These are phyloP conservation scores for Colletotrichum somersetense DNA, from an alignment of 2,329 filamentous ascomycete genomes.

Conservation along the genomic window DNA sequence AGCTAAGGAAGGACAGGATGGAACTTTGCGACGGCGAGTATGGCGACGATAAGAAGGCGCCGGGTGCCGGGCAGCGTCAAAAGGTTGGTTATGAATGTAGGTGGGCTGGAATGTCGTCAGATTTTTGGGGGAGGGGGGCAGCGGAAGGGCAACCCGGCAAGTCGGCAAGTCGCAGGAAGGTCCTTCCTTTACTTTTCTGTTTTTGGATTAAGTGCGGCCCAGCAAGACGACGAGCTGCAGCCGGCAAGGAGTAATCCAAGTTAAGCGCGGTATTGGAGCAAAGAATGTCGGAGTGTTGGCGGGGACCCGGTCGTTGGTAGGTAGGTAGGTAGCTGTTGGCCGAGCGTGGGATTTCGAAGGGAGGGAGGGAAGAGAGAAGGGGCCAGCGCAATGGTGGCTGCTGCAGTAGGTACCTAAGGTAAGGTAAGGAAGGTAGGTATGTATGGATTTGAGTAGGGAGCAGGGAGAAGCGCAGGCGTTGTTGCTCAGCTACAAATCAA, in stretches of 20 bases:
- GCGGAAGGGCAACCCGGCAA: constrained; percentile 4
- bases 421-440: too few relatives aligned
- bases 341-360: not conserved
- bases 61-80: constrained; percentile 13
- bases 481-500: not conserved
- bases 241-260: not conserved
- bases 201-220: constrained; percentile 26
- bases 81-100: constrained; percentile 22
- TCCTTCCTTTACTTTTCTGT: constrained; percentile 32
- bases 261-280: constrained; percentile 22
- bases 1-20: not conserved
- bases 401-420: not conserved
- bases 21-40: not conserved
- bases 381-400: not conserved
- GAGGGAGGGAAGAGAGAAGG: not conserved
- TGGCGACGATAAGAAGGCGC: constrained; percentile 8
- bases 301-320: not conserved
- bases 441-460: not conserved
- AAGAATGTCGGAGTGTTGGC: constrained; percentile 4
- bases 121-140: constrained; percentile 17
- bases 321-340: not conserved
- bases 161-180: constrained; percentile 30
- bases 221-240: constrained; percentile 33
- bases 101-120: constrained; percentile 37
- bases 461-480: not conserved